Base-by-base conservation (phyloP, 768 basidiomycete genomes). In the Suillus hirtellus region DNA sequence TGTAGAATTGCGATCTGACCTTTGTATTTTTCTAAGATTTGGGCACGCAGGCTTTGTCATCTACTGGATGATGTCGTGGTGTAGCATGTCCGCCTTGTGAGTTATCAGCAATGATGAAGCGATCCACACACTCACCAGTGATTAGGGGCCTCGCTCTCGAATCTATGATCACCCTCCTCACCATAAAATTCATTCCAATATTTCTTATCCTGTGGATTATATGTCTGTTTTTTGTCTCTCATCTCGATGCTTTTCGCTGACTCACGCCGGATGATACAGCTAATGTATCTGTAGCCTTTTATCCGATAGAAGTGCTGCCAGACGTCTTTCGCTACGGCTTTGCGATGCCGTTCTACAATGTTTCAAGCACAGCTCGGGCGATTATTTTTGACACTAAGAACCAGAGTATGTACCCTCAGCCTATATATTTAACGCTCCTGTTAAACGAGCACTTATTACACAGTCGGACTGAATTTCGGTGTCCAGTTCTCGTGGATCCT, bases 261-360 rank as follows among this genome's bases (percentile, higher is more conserved):
- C 43, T 24, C 11, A 24, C 14, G 11, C 21, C 21, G 21, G 12
- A 54, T 40, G 44, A 19, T 15, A 17, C 53, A 89, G 85, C 71
- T 42, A 89, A 88, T 68, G 85, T 87, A 42, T 82, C 87, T 2
- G 84, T 87, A 24, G 78, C 77, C 21, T 73, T 80, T 46, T 82
- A 82, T 69, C 89, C 90, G 0, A 80, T 89, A 47, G 81, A 85
- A 59, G 72, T 85, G 1, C 75, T 89, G 1, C 88, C 89, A 0
- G 67, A 67, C 44, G 64, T 90, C 63, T 90, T 81, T 74, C 81
- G 79, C 55, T 90, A 90, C 64, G 91, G 89, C 1, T 89, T 86
- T 66, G 89, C 84, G 0, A 80, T 79, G 66, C 90, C 90, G 1
- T 90, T 92, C 69, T 91, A 89, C 71, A 89, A 91, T 67, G 78